Evolutionary conservation across 805 yeast genomes (phyloP).

Genomic region (Lachancea thermotolerans): DNA sequence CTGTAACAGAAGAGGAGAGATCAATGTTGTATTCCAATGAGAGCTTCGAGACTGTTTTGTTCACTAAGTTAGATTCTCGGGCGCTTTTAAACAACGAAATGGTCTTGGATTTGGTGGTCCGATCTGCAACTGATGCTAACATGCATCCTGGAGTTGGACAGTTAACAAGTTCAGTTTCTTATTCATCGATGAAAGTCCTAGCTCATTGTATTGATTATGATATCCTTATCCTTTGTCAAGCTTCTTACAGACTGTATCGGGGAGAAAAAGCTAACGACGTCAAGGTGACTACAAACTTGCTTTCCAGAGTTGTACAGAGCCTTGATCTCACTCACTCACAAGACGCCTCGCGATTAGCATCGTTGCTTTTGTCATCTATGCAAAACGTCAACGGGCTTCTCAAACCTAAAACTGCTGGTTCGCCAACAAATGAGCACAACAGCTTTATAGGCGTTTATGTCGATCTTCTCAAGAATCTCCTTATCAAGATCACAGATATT

Average conservation of each 20-base stretch:
- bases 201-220: constrained; percentile 42
- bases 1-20: constrained; percentile 26
- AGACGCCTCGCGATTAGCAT: constrained; percentile 29
- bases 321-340: constrained; percentile 8
- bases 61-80: constrained; percentile 45
- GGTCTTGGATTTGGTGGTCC: constrained; percentile 29
- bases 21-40: constrained; percentile 22
- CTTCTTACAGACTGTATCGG: constrained; percentile 32
- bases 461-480: constrained; percentile 28
- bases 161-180: constrained; percentile 29
- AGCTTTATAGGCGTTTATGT: constrained; percentile 25
- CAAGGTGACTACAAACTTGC: constrained; percentile 27
- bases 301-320: constrained; percentile 14
- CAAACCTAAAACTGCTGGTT: constrained; percentile 18
- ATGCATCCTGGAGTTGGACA: constrained; percentile 27
- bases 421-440: constrained; percentile 23
- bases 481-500: constrained; percentile 37
- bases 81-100: constrained; percentile 36
- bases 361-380: constrained; percentile 25
- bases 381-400: constrained; percentile 30
- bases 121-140: constrained; percentile 28
- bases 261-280: constrained; percentile 25
- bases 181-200: constrained; percentile 34
- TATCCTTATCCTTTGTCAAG: constrained; percentile 37
- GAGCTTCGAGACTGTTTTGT: constrained; percentile 33